Percentiles rank a stretch among this genome's conserved stretches.
Evolutionary conservation across 2,329 filamentous ascomycete genomes (phyloP).

Genomic region (Colletotrichum shisoi): DNA sequence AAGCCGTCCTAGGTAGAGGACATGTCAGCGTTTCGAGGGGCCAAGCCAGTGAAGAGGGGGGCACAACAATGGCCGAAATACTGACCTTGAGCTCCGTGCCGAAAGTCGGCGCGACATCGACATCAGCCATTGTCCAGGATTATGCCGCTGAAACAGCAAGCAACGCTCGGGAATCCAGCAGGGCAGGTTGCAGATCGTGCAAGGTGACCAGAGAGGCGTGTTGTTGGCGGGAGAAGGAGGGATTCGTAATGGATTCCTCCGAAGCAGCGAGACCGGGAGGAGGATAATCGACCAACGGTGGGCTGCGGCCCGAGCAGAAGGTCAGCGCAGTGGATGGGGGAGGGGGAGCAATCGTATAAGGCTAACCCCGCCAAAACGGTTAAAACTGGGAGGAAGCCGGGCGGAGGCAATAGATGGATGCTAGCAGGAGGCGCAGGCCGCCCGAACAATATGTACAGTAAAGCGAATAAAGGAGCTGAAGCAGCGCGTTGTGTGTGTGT

Average conservation of each 20-base stretch:
- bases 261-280: conserved; percentile 30
- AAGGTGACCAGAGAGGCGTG: background rate
- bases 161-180: conserved; percentile 14
- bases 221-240: conserved; percentile 13
- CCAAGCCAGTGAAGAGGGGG: conserved; percentile 12
- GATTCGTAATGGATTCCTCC: conserved; percentile 28
- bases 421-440: conserved; percentile 34
- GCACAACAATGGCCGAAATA: conserved; percentile 30
- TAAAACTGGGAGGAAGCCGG: conserved; percentile 32
- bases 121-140: conserved; percentile 71
- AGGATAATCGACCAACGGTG: conserved; percentile 31
- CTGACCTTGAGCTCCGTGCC: conserved; percentile 91
- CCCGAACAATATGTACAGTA: conserved; percentile 30
- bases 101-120: conserved; percentile 84
- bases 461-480: conserved; percentile 1
- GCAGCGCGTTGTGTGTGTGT: conserved; percentile 4
- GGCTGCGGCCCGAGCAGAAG: conserved; percentile 36
- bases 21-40: conserved; percentile 37
- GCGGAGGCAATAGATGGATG: conserved; percentile 27
- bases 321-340: conserved; percentile 15
- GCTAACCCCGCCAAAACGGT: conserved; percentile 36
- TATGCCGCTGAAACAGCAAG: conserved; percentile 29
- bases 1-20: conserved; percentile 81
- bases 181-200: conserved; percentile 9
- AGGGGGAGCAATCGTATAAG: conserved; percentile 33